Percentiles rank a stretch among this genome's conserved stretches.
phyloP scores from a whole-genome alignment of 176 grass and related monocot genomes.

The Carex kokanica region DNA sequence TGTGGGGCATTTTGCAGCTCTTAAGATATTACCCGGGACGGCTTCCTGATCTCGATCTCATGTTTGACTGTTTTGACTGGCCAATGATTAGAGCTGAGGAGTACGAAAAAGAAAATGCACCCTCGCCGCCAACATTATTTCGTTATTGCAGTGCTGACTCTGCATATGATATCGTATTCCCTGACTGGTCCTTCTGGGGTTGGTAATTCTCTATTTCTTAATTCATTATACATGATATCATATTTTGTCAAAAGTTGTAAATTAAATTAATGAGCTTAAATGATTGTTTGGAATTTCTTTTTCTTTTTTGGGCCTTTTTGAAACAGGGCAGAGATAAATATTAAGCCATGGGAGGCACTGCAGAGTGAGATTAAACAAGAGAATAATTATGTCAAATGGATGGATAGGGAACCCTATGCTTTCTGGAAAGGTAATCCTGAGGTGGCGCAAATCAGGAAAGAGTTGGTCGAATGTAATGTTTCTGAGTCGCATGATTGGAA shows the following conservation, averaged over 20 bases:
- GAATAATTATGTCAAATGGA: slow-evolving; percentile 49
- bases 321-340: slow-evolving; percentile 84
- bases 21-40: slow-evolving; percentile 66
- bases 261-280: slow-evolving; percentile 12
- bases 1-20: slow-evolving; percentile 89
- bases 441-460: slow-evolving; percentile 47
- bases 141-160: slow-evolving; percentile 65
- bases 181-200: slow-evolving; percentile 97
- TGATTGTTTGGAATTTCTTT: neutral
- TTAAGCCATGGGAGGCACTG: slow-evolving; percentile 76
- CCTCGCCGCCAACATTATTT: slow-evolving; percentile 54
- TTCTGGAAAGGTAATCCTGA: slow-evolving; percentile 93
- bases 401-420: slow-evolving; percentile 68
- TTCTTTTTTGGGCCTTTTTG: neutral
- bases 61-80: slow-evolving; percentile 82
- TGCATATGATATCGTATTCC: slow-evolving; percentile 73
- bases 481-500: slow-evolving; percentile 65
- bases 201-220: slow-evolving; percentile 56
- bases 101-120: slow-evolving; percentile 35
- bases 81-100: slow-evolving; percentile 46
- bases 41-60: slow-evolving; percentile 89
- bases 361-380: slow-evolving; percentile 42
- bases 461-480: slow-evolving; percentile 73
- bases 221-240: neutral
- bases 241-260: neutral